A percentile compares a stretch with the other conserved stretches of the same genome.
phyloP scores from a whole-genome alignment of 2,329 filamentous ascomycete genomes.

The Pyrenophora teres region DNA sequence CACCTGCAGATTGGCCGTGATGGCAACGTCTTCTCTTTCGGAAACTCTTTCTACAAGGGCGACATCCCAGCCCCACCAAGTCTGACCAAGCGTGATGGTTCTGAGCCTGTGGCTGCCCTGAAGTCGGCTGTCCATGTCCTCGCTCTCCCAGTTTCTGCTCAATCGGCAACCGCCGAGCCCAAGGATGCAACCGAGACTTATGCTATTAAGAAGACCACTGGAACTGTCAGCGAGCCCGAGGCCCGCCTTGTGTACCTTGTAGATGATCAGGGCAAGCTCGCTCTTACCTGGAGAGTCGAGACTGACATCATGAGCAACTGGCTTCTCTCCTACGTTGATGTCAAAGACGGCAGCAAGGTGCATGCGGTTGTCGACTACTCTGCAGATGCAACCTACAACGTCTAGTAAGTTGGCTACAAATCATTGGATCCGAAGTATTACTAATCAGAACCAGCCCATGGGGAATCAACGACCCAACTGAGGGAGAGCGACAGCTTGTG shows the following conservation, averaged over 20 bases:
- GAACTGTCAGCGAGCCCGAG: conserved; percentile 58
- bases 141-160: conserved; percentile 50
- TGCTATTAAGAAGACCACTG: conserved; percentile 55
- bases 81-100: conserved; percentile 50
- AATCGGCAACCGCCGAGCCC: conserved; percentile 49
- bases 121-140: conserved; percentile 49
- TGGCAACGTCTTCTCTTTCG: conserved; percentile 63
- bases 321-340: conserved; percentile 64
- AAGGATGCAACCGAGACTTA: conserved; percentile 46
- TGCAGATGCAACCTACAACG: conserved; percentile 60
- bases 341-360: conserved; percentile 53
- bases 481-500: conserved; percentile 53
- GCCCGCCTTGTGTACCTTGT: conserved; percentile 62
- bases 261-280: conserved; percentile 54
- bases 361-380: conserved; percentile 63
- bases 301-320: conserved; percentile 62
- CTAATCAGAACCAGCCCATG: conserved; percentile 45
- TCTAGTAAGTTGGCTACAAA: conserved; percentile 50
- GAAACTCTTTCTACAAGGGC: conserved; percentile 57
- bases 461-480: conserved; percentile 60
- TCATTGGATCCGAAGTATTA: neutral
- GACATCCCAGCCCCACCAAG: conserved; percentile 46
- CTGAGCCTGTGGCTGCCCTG: conserved; percentile 53
- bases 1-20: conserved; percentile 54
- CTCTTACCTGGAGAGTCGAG: conserved; percentile 63